Conservation (phyloP, 2,329 filamentous ascomycete species). For the Aspergillus terreus region DNA sequence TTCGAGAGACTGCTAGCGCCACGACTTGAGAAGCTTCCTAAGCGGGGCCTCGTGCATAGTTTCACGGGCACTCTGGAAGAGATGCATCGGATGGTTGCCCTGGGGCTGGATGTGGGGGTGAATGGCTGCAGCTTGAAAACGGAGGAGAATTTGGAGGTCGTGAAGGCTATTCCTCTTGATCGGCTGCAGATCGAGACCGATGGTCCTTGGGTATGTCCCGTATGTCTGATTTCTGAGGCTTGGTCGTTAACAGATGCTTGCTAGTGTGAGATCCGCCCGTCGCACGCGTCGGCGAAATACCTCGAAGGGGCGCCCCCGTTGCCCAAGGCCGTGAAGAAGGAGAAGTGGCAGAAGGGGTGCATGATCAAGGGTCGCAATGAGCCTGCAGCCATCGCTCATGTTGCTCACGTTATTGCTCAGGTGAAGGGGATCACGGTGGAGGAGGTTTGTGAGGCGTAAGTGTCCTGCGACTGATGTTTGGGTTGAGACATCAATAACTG, state of each 20-base stretch:
- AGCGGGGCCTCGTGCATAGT: constrained; percentile 82
- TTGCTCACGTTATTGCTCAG: constrained; percentile 82
- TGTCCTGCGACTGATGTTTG: constrained; percentile 13
- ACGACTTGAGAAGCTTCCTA: constrained; percentile 63
- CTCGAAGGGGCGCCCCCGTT: constrained; percentile 65
- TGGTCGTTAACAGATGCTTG: background rate
- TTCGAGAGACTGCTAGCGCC: constrained; percentile 70
- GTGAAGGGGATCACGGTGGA: constrained; percentile 78
- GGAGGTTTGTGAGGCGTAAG: constrained; percentile 75
- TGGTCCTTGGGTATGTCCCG: constrained; percentile 67
- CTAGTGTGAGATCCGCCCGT: constrained; percentile 83
- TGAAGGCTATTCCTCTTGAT: constrained; percentile 72
- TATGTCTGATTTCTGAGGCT: background rate
- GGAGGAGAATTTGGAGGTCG: constrained; percentile 80
- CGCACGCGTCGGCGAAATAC: constrained; percentile 78
- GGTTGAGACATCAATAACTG: constrained; percentile 15
- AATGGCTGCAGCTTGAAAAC: constrained; percentile 98
- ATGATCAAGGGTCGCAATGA: constrained; percentile 97
- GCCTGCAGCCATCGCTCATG: constrained; percentile 77
- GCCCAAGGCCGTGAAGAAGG: constrained; percentile 88
- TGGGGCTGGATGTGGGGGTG: constrained; percentile 87
- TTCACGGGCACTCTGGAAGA: constrained; percentile 88
- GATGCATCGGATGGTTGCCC: constrained; percentile 72
- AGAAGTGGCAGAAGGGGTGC: constrained; percentile 80
- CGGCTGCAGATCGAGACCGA: constrained; percentile 93